A percentile compares a stretch with the other conserved stretches of the same genome.
phyloP scores from a whole-genome alignment of 2,329 filamentous ascomycete species.

The Didymella lethalis region DNA sequence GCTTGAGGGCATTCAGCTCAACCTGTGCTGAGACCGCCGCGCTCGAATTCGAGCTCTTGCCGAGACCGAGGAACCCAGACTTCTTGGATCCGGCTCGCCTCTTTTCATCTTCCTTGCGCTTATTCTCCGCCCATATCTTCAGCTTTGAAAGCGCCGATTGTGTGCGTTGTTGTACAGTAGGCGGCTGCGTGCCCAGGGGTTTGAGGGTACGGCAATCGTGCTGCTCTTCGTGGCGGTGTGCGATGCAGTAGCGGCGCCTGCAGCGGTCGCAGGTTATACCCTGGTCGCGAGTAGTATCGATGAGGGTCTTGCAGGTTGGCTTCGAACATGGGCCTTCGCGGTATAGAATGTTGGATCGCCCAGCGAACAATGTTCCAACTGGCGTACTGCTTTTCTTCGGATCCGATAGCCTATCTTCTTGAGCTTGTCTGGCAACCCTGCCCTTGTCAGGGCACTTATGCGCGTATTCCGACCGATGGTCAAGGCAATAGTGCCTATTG shows the following conservation, averaged over 20 bases:
- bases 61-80: conserved; percentile 35
- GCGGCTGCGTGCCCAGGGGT: conserved; percentile 63
- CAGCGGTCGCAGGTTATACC: conserved; percentile 76
- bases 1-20: conserved; percentile 81
- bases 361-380: neutral
- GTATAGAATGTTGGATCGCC: neutral
- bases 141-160: conserved; percentile 78
- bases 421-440: neutral
- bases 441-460: conserved; percentile 73
- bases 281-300: conserved; percentile 72
- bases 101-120: conserved; percentile 76
- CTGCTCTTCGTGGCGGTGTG: conserved; percentile 78
- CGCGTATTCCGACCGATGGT: conserved; percentile 85
- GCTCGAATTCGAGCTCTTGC: conserved; percentile 29
- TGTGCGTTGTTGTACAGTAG: conserved; percentile 65
- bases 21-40: conserved; percentile 68
- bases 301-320: conserved; percentile 71
- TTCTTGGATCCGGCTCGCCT: conserved; percentile 31
- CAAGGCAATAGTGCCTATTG: conserved; percentile 81
- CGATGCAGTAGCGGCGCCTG: conserved; percentile 78
- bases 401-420: neutral
- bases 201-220: conserved; percentile 82
- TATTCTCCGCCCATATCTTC: conserved; percentile 79
- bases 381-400: neutral
- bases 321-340: conserved; percentile 62